Conservation (phyloP, 1,284 basidiomycete species). For the Puccinia triticina region DNA sequence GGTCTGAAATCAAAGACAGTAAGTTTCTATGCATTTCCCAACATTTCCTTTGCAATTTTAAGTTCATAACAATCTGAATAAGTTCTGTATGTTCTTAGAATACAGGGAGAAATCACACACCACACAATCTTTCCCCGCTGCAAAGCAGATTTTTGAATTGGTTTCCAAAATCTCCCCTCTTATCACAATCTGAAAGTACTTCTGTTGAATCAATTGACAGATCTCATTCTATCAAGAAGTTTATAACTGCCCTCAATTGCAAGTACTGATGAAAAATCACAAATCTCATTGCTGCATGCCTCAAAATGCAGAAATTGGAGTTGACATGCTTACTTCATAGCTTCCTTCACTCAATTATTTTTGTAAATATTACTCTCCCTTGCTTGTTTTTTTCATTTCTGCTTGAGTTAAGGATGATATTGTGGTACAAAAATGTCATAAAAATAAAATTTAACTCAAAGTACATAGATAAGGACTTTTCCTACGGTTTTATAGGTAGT, state of each 20-base stretch:
- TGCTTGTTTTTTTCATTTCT: neutral
- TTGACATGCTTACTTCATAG: neutral
- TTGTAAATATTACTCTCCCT: too few species aligned
- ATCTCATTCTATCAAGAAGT: neutral
- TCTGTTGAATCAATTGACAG: neutral
- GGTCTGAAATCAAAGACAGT: too few species aligned
- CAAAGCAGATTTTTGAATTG: neutral
- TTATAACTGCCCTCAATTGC: neutral
- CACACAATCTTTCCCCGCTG: neutral
- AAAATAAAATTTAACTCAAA: too few species aligned
- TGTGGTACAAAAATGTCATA: too few species aligned
- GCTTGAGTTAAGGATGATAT: too few species aligned
- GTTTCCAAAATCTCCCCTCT: neutral
- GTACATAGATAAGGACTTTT: too few species aligned
- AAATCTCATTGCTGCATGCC: constrained; percentile 10
- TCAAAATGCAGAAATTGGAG: neutral
- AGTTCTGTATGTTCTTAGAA: too few species aligned
- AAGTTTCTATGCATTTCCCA: too few species aligned
- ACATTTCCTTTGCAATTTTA: too few species aligned
- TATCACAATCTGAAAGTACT: neutral
- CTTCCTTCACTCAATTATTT: neutral
- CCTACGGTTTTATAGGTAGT: too few species aligned
- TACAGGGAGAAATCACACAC: too few species aligned
- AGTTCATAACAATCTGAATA: too few species aligned
- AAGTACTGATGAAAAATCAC: neutral